Evolutionary conservation across 2,329 filamentous ascomycete genomes (phyloP), one percentile per base, ranked within the genome.

Genomic region (Pseudogymnoascus sp.): DNA sequence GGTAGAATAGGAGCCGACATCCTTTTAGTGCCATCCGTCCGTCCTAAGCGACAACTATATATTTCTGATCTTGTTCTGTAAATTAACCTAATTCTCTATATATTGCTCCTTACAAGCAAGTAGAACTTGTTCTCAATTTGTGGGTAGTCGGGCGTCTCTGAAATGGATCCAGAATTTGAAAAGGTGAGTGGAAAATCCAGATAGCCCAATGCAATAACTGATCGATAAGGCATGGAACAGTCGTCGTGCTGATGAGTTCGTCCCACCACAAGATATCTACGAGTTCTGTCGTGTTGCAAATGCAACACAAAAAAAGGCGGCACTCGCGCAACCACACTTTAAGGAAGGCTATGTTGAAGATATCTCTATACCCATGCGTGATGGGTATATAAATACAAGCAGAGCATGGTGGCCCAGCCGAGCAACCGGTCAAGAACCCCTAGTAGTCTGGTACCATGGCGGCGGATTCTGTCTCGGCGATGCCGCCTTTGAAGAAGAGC

Each of bases 381-480:
- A 38, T 38, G 37, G 37, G 37, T 38, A 38, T 38, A 38, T n/a
- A 38, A 38, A 38, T 38, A 38, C 37, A 38, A 38, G 37, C 6
- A 38, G 37, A 38, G 37, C n/a, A 14, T 38, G 37, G 37, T 38
- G 37, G 37, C 37, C 37, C 21, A 42, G 16, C 16, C 16, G 38
- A 42, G 38, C 38, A 42, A 42, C 38, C 8, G 38, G 38, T 6
- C 16, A 42, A 42, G 38, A 42, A 42, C 74, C 74, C 5, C 61
- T 74, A 14, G 67, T 75, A 25, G 73, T 76, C 11, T 68, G 71
- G 64, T 75, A 69, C 28, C 75, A 76, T 60, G 74, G 75, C 11
- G 75, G 74, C 12, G 74, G 70, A 0, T 76, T 72, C 66, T 68
- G 67, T 47, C 68, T 76, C 50, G 75, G 75, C 0, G 71, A 70